Base-by-base conservation (phyloP, 148 eudicot species). In the Diospyros lotus region DNA sequence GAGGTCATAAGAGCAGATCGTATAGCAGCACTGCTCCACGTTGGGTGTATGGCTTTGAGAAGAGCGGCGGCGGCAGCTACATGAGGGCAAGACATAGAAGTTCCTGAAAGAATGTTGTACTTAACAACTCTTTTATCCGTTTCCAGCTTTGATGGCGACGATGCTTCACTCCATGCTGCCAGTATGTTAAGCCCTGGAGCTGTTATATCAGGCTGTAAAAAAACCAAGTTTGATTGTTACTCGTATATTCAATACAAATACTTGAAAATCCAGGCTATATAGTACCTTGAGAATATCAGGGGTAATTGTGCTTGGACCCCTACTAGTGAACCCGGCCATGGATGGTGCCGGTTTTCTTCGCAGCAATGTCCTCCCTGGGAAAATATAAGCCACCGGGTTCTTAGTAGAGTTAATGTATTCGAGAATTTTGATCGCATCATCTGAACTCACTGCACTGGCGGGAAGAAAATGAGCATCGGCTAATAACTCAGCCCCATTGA, bases 1-100 rank as follows among this genome's bases (percentile, higher is more conserved):
- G 92, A 62, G 67, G 96, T 93, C 41, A 87, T 84, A 28, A 28
- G 28, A 28, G 28, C 28, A 28, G 28, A 28, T 28, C 28, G 28
- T 28, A 28, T 28, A 28, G 28, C 28, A 28, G 28, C 28, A 28
- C 28, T 28, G 28, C 28, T 28, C 28, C 28, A 28, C 28, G 28
- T 60, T 90, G 28, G 28, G 28, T 28, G 28, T 28, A 28, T 28
- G 28, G 28, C 28, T 28, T 28, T 28, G 28, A 28, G 85, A 67
- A 93, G 89, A 3, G 91, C 96, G 13, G 96, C 88, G 46, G 96
- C 91, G 42, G 86, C 97, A 2, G 88, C 79, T 9, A 93, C 88
- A 80, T 93, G 97, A 61, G 97, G 97, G 82, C 96, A 90, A n/a
- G 97, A 82, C 97, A 93, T 93, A 6, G 97, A 93, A 68, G 97